Evolutionary conservation across 2,329 filamentous ascomycete species (phyloP).

Genomic region (Diaporthe helianthi): DNA sequence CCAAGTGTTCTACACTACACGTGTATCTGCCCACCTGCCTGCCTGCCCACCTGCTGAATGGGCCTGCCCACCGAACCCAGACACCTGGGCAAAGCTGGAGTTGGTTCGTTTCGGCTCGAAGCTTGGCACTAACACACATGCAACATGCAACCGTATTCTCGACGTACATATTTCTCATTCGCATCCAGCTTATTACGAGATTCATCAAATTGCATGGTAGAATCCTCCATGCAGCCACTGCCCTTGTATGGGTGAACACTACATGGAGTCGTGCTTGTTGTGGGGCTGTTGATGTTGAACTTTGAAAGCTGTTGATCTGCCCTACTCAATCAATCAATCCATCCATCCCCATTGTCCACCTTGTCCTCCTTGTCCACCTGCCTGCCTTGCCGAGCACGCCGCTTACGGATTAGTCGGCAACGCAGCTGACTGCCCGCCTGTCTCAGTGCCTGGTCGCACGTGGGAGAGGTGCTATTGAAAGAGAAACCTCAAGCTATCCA

Average conservation of each 20-base stretch:
- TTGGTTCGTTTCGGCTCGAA: conserved; percentile 4
- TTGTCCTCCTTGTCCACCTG: conserved; percentile 1
- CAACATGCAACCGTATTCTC: not conserved
- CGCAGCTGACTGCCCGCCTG: conserved; percentile 19
- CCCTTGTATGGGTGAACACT: not conserved
- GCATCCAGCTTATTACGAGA: too few species aligned
- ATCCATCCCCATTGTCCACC: too few species aligned
- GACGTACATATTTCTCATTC: not conserved
- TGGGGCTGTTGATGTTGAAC: not conserved
- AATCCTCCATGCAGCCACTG: not conserved
- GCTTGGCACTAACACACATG: not conserved
- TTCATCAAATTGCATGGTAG: not conserved
- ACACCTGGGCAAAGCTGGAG: not conserved
- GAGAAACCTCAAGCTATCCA: not conserved
- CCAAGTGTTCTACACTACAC: too few species aligned
- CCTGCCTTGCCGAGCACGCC: conserved; percentile 10
- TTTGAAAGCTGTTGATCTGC: conserved; percentile 4
- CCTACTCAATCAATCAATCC: too few species aligned
- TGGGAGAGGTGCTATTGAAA: not conserved
- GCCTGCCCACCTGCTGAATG: not conserved
- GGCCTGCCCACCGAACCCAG: not conserved
- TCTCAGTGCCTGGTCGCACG: conserved; percentile 19
- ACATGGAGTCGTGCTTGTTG: not conserved
- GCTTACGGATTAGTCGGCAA: conserved; percentile 9
- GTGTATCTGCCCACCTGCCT: conserved; percentile 5